These are phyloP conservation scores for Paragyromitra xinjiangensis DNA, from an alignment of 495 filamentous ascomycete species.

Conservation along the genomic window DNA sequence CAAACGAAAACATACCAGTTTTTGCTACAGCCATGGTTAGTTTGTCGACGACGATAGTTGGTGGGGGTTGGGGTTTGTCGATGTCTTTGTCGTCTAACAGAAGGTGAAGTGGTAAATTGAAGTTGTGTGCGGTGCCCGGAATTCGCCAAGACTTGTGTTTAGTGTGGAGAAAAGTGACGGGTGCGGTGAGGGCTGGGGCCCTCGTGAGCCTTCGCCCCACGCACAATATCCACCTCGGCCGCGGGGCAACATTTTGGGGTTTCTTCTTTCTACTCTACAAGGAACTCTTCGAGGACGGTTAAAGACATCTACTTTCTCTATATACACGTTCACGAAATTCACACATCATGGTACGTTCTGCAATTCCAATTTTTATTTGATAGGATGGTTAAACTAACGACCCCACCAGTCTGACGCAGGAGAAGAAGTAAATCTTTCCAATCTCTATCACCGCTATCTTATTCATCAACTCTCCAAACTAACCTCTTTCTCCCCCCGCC, in stretches of 20 bases:
- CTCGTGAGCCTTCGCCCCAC: slow-evolving; percentile 45
- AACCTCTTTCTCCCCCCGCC: slow-evolving; percentile 9
- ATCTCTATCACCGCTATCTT: neutral
- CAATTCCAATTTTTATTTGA: neutral
- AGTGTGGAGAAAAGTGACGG: slow-evolving; percentile 45
- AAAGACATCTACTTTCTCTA: slow-evolving; percentile 52
- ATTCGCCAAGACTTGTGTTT: slow-evolving; percentile 29
- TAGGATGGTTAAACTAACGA: slow-evolving; percentile 19
- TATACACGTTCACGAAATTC: slow-evolving; percentile 32
- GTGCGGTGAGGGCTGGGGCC: slow-evolving; percentile 36
- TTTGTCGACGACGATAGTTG: slow-evolving; percentile 34
- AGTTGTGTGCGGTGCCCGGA: slow-evolving; percentile 16
- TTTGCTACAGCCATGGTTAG: slow-evolving; percentile 49
- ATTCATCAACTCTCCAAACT: slow-evolving; percentile 15
- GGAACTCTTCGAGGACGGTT: slow-evolving; percentile 58
- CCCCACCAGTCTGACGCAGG: slow-evolving; percentile 57
- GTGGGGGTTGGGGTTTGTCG: slow-evolving; percentile 14
- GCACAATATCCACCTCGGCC: slow-evolving; percentile 29
- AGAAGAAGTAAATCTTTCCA: slow-evolving; percentile 52
- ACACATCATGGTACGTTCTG: slow-evolving; percentile 40
- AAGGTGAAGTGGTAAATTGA: slow-evolving; percentile 17
- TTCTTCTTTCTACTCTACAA: slow-evolving; percentile 45
- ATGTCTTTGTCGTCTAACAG: slow-evolving; percentile 34
- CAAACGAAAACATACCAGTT: slow-evolving; percentile 37
- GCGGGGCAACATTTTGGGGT: slow-evolving; percentile 18